Evolutionary conservation across 805 yeast genomes (phyloP), one percentile per base, ranked within the genome.

Genomic region (Kodamaea fukazawae): DNA sequence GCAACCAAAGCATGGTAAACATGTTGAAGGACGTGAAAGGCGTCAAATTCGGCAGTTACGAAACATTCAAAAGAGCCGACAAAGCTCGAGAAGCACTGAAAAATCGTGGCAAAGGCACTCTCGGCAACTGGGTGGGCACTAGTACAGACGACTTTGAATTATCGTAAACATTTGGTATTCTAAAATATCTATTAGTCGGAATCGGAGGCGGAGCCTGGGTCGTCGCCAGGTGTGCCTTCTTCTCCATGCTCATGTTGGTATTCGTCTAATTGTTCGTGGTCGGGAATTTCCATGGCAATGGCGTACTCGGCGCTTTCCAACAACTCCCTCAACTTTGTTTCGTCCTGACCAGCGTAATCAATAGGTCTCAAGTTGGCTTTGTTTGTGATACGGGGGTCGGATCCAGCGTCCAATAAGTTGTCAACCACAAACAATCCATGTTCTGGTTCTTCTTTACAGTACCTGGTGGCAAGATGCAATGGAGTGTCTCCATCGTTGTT

Each of bases 301-400:
- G 95, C 95, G 51, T 79, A 80, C 62, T 88, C 96, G 0, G 97
- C 96, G 41, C 87, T 79, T 53, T 88, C 85, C 47, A 91, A 71
- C 23, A 79, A 64, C 51, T 80, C 79, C 30, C 69, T 67, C 45
- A 91, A 70, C 41, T 76, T 73, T 2, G 70, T 76, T 43, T 79
- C 67, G 11, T 81, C 78, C 15, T 70, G 70, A 18, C 61, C 67
- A 11, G 78, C 81, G 44, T 89, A 69, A 49, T 87, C 88, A 29
- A 83, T 71, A 5, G 98, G 95, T 50, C 77, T 86, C 51, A 82
- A 74, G 16, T 86, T 86, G 29, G 71, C 68, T 17, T 44, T 53
- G 48, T 68, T 70, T 16, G 49, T 49, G 29, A 64, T 54, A 36
- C 65, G 70, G 2, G 95, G 86, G 61, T 90, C 93, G 1, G 93